These are phyloP conservation scores for Bremia lactucae DNA, from an alignment of 352 stramenopile species.

Conservation along the genomic window DNA sequence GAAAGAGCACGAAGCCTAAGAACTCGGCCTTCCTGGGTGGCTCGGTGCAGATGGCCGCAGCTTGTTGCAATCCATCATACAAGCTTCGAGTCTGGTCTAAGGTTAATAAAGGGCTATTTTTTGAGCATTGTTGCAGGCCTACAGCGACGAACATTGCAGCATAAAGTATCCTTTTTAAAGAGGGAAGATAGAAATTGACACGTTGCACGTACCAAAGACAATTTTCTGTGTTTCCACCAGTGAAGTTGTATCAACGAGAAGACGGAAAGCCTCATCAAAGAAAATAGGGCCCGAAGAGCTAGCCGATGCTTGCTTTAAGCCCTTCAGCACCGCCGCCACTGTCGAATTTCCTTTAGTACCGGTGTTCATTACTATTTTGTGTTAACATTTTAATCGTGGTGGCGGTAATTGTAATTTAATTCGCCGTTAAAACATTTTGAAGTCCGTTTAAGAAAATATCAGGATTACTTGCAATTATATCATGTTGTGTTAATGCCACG, in stretches of 20 bases:
- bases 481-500: no score
- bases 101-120: slow-evolving; percentile 1
- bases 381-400: no score
- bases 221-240: slow-evolving; percentile 22
- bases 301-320: slow-evolving; percentile 11
- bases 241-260: slow-evolving; percentile 14
- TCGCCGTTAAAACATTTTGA: no score
- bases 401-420: no score
- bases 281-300: not conserved
- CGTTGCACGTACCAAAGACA: slow-evolving; percentile 13
- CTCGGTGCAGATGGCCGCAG: slow-evolving; percentile 30
- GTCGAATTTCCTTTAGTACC: slow-evolving; percentile 19
- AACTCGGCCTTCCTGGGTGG: slow-evolving; percentile 39
- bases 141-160: not conserved
- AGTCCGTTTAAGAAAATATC: no score
- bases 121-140: slow-evolving; percentile 13
- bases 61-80: slow-evolving; percentile 24
- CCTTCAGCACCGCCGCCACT: no score
- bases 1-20: slow-evolving; percentile 31
- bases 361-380: no score
- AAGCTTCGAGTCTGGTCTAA: slow-evolving; percentile 1
- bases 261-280: slow-evolving; percentile 15
- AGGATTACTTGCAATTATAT: no score
- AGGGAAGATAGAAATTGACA: not conserved
- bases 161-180: not conserved